These are phyloP conservation scores for Cylindrotheca fusiformis DNA, from an alignment of 108 stramenopile genomes.

Conservation along the genomic window DNA sequence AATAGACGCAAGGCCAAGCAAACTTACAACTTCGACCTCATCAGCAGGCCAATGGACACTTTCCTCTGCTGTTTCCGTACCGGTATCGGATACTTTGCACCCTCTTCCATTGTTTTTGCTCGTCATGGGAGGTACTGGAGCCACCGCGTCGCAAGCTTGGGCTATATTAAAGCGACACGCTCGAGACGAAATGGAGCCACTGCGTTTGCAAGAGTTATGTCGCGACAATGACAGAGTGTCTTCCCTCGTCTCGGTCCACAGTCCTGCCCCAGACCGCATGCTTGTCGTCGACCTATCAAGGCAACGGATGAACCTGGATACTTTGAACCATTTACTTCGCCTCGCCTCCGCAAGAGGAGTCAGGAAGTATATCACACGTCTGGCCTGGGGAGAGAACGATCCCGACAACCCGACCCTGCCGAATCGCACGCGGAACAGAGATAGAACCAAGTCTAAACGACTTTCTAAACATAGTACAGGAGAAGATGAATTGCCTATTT, in stretches of 20 bases:
- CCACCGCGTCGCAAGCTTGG: conserved; percentile 65
- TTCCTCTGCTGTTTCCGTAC: neutral
- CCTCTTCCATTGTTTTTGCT: neutral
- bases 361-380: conserved; percentile 47
- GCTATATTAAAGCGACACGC: conserved; percentile 71
- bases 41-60: too few relatives aligned
- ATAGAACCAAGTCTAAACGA: neutral
- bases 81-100: neutral
- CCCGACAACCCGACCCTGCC: conserved; percentile 35
- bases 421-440: conserved; percentile 9
- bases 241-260: conserved; percentile 61
- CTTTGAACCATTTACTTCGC: conserved; percentile 67
- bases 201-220: conserved; percentile 72
- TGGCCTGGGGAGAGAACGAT: conserved; percentile 78
- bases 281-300: conserved; percentile 72
- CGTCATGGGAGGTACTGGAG: neutral
- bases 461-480: neutral
- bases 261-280: conserved; percentile 29
- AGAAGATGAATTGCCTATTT: conserved; percentile 23
- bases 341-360: conserved; percentile 42
- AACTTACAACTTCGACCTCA: too few relatives aligned
- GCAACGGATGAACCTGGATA: conserved; percentile 80
- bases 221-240: conserved; percentile 61
- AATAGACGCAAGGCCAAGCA: too few relatives aligned
- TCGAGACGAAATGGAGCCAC: conserved; percentile 51